These are phyloP conservation scores for Ogataea dorogensis DNA, from an alignment of 805 yeast genomes.

Conservation along the genomic window DNA sequence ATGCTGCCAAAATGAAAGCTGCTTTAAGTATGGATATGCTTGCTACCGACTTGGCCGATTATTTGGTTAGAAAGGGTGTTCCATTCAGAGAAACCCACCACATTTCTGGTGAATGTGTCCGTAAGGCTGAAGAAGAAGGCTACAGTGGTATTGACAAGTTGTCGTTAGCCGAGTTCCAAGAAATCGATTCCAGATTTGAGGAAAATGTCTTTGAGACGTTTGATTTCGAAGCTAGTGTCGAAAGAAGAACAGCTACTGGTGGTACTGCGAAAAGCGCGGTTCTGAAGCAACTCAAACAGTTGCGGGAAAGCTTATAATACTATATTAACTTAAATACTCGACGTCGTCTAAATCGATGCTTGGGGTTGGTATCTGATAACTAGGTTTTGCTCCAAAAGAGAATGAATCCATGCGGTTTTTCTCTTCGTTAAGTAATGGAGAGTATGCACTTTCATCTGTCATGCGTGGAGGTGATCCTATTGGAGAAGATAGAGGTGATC, in stretches of 20 bases:
- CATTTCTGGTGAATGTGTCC: slow-evolving; percentile 96
- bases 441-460: slow-evolving; percentile 7
- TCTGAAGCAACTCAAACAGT: slow-evolving; percentile 51
- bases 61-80: slow-evolving; percentile 94
- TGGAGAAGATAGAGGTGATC: not conserved
- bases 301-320: slow-evolving; percentile 24
- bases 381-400: slow-evolving; percentile 11
- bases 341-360: slow-evolving; percentile 23
- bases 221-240: slow-evolving; percentile 90
- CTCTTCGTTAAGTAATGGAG: slow-evolving; percentile 9
- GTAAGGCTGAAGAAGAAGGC: slow-evolving; percentile 76
- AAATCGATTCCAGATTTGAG: slow-evolving; percentile 76
- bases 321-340: slow-evolving; percentile 3
- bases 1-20: slow-evolving; percentile 72
- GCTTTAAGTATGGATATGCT: slow-evolving; percentile 98
- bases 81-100: slow-evolving; percentile 99
- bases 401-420: slow-evolving; percentile 14
- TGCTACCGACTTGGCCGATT: slow-evolving; percentile 98
- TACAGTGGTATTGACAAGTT: slow-evolving; percentile 85
- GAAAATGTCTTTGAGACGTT: slow-evolving; percentile 83
- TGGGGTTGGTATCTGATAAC: slow-evolving; percentile 7
- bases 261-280: slow-evolving; percentile 95
- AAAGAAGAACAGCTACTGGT: slow-evolving; percentile 94
- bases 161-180: slow-evolving; percentile 70
- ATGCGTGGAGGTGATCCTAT: slow-evolving; percentile 8